Base-by-base conservation (phyloP, 805 yeast genomes). In the Scheffersomyces coipomensis region DNA sequence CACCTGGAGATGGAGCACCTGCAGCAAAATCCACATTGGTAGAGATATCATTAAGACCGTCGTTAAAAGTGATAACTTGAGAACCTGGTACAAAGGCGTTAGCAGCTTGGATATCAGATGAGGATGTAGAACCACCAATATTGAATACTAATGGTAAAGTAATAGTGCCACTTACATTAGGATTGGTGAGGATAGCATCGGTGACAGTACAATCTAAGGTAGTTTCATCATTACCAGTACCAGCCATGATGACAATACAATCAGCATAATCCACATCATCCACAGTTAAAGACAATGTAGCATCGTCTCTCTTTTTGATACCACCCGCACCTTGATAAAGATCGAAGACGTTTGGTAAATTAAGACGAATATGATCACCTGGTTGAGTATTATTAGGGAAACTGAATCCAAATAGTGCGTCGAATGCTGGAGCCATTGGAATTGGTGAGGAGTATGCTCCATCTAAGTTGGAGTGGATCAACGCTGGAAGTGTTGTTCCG, bases 131-230 rank as follows among this genome's bases (percentile, higher is more conserved):
- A 15, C 42, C 35, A 34, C 53, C 53, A 26, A 42, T 33, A 33
- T 46, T 49, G 39, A 56, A 58, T 5, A 53, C 29, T 18, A 56
- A 32, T 7, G 59, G 55, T 32, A 58, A 47, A 5, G 33, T 12
- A 13, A 47, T 38, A 9, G 45, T 34, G 21, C 61, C 61, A 10
- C 24, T 22, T 7, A 22, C 24, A 22, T 22, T 22, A 7, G 24
- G 24, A 22, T 22, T 22, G 10, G 6, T 10, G 10, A 22, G 6
- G 10, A 22, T 22, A 22, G 9, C 10, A 22, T 22, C 24, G 9
- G 10, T 7, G 10, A 22, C 6, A 7, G 24, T 22, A 22, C 24
- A 22, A 22, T 6, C 10, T 22, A 22, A 22, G 6, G 24, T 22
- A 22, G 24, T 22, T 7, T 6, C 6, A 22, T 10, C 10, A 7